Evolutionary conservation across 2,329 filamentous ascomycete genomes (phyloP), one percentile per base, ranked within the genome.

Genomic region (Coccinonectria pachysandricola): DNA sequence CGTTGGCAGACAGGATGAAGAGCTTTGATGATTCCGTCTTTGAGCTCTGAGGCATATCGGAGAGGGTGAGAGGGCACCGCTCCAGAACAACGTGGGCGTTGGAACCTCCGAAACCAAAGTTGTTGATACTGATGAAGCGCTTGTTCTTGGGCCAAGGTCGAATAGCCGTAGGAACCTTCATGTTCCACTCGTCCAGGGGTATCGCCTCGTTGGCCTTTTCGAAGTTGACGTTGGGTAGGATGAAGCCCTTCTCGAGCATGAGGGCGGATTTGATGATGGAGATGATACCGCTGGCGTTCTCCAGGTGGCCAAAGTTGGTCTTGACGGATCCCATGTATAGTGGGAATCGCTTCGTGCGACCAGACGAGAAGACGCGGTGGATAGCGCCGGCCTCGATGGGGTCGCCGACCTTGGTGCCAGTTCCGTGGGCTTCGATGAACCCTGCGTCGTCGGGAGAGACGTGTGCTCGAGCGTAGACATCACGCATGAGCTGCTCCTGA

Each of bases 391-490:
- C 62, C 34, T 75, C 70, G n/a, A 65, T 60, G 0, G 68, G 67
- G 32, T 75, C 70, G 3, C 71, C 71, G 2, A 62, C 60, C 19
- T 54, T 54, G 11, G 70, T 75, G 6, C 68, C 69, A 0, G 69
- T 72, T 11, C 68, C 68, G 40, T 75, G 70, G 3, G 64, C 64
- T 37, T 75, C 68, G 18, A 60, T 39, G 26, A 49, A 59, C 4
- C 45, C 48, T 11, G 40, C 44, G 5, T 56, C 51, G 1, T 29
- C 25, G 8, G 45, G 45, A 13, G 41, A 34, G n/a, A 58, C 36
- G 7, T 43, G 41, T 3, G 42, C 45, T 6, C 37, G 34, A 0
- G 31, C 19, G 33, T 65, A 65, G 0, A 53, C 50, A 1, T 48
- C 42, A 19, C 51, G 39, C 12, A 63, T 64, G 3, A 61, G 42